A percentile compares a stretch with the other conserved stretches of the same genome.
phyloP scores from a whole-genome alignment of 1,284 basidiomycete species.

The Leccinum fallax region DNA sequence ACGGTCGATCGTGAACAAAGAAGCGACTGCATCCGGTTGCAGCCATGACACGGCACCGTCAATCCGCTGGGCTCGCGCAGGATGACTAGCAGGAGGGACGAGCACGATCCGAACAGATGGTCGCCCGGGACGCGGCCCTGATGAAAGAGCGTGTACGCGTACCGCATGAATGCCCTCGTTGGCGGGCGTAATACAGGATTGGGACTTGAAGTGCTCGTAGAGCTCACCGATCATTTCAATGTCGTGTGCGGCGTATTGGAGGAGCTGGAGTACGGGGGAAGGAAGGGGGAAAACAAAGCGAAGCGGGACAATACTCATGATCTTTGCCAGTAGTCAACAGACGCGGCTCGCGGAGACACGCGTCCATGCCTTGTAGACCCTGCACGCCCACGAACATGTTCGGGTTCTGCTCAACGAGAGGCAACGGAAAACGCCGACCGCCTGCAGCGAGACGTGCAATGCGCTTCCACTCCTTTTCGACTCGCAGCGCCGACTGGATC shows the following conservation, averaged over 20 bases:
- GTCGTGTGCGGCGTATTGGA: conserved; percentile 45
- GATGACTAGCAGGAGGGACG: conserved; percentile 32
- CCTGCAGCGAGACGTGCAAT: conserved; percentile 27
- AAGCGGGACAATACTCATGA: background rate
- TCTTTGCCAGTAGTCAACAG: conserved; percentile 20
- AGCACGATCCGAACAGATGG: conserved; percentile 25
- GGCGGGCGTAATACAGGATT: conserved; percentile 33
- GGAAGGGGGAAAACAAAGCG: background rate
- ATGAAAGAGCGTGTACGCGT: conserved; percentile 28
- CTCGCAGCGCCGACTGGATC: conserved; percentile 19
- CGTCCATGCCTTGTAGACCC: conserved; percentile 30
- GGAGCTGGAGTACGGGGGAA: conserved; percentile 26
- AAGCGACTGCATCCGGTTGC: conserved; percentile 31
- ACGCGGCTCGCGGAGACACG: conserved; percentile 19
- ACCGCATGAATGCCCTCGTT: conserved; percentile 24
- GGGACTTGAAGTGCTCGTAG: conserved; percentile 37
- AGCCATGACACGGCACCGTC: conserved; percentile 27
- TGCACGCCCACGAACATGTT: conserved; percentile 36
- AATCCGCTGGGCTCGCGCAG: conserved; percentile 6
- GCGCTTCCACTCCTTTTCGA: conserved; percentile 15
- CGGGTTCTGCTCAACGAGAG: conserved; percentile 10
- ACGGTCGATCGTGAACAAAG: conserved; percentile 24
- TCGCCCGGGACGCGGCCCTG: conserved; percentile 28
- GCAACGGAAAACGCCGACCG: conserved; percentile 2
- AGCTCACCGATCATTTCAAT: conserved; percentile 42